Evolutionary conservation across 805 yeast species (phyloP).

Genomic region (Alloascoidea africana): DNA sequence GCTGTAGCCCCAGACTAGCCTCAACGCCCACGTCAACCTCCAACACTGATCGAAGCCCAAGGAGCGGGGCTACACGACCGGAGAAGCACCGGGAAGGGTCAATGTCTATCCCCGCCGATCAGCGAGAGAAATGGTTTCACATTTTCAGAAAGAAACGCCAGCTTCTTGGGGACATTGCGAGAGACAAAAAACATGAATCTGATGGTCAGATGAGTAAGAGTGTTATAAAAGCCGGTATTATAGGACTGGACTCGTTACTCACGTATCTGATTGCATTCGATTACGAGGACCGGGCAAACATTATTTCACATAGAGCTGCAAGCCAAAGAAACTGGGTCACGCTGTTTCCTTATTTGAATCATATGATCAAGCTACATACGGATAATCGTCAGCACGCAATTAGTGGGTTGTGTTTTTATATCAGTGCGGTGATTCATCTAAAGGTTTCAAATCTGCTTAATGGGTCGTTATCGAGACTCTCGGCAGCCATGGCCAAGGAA

Average conservation of each 20-base stretch:
- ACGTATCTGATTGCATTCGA: constrained; percentile 22
- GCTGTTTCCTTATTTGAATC: constrained; percentile 17
- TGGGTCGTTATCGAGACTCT: not conserved
- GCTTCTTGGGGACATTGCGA: constrained; percentile 22
- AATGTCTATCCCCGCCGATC: no score
- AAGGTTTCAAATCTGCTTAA: constrained; percentile 6
- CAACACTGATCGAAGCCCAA: constrained; percentile 3
- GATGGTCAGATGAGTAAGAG: constrained; percentile 17
- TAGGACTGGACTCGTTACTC: constrained; percentile 23
- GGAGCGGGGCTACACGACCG: no score
- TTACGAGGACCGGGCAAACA: constrained; percentile 21
- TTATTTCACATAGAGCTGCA: constrained; percentile 11
- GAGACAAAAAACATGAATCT: constrained; percentile 22
- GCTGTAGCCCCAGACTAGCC: constrained; percentile 3
- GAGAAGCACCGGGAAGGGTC: no score
- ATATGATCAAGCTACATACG: constrained; percentile 12
- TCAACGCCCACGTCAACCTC: constrained; percentile 6
- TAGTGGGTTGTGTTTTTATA: constrained; percentile 9
- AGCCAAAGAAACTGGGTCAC: constrained; percentile 21
- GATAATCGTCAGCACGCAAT: constrained; percentile 6
- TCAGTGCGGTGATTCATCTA: constrained; percentile 12
- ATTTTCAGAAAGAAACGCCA: constrained; percentile 14
- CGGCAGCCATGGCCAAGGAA: not conserved
- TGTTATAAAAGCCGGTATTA: constrained; percentile 17
- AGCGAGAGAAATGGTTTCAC: constrained; percentile 11